Conservation (phyloP, 2,329 filamentous ascomycete species). For the Karstenula rhodostoma region DNA sequence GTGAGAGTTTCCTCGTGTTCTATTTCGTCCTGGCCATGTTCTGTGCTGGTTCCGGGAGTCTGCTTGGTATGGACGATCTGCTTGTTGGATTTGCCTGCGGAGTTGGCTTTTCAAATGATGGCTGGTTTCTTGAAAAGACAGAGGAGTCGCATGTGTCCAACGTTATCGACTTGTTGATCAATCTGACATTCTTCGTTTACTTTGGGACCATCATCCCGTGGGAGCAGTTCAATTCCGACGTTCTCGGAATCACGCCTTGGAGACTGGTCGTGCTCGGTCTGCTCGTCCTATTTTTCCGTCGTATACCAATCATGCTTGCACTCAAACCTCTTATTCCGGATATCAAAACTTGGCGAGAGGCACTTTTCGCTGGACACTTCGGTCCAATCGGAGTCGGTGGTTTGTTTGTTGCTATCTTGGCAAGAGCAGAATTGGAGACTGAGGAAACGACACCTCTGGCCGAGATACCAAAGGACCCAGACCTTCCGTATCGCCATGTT, state of each 20-base stretch:
- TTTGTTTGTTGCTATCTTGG: slow-evolving; percentile 92
- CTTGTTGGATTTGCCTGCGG: slow-evolving; percentile 94
- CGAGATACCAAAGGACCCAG: slow-evolving; percentile 64
- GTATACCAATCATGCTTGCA: slow-evolving; percentile 91
- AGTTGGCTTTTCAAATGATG: slow-evolving; percentile 99
- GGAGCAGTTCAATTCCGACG: slow-evolving; percentile 81
- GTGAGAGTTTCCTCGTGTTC: slow-evolving; percentile 97
- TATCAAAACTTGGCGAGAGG: slow-evolving; percentile 97
- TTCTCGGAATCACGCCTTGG: slow-evolving; percentile 83
- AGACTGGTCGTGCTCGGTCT: slow-evolving; percentile 91
- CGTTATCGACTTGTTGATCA: slow-evolving; percentile 96
- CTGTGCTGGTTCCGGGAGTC: slow-evolving; percentile 90
- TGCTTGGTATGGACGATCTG: slow-evolving; percentile 91
- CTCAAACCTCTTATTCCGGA: slow-evolving; percentile 95
- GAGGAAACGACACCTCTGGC: slow-evolving; percentile 77
- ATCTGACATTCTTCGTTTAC: slow-evolving; percentile 97
- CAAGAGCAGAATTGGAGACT: slow-evolving; percentile 87
- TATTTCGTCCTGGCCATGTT: slow-evolving; percentile 98
- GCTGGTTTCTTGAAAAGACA: slow-evolving; percentile 98
- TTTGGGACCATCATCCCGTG: slow-evolving; percentile 97
- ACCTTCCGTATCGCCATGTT: slow-evolving; percentile 72
- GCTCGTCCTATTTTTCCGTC: slow-evolving; percentile 92
- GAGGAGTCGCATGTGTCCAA: slow-evolving; percentile 99
- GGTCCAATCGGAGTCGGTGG: slow-evolving; percentile 97
- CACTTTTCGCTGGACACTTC: slow-evolving; percentile 95